Evolutionary conservation across 2,329 filamentous ascomycete species (phyloP).

Genomic region (Talaromyces albobiverticillius): DNA sequence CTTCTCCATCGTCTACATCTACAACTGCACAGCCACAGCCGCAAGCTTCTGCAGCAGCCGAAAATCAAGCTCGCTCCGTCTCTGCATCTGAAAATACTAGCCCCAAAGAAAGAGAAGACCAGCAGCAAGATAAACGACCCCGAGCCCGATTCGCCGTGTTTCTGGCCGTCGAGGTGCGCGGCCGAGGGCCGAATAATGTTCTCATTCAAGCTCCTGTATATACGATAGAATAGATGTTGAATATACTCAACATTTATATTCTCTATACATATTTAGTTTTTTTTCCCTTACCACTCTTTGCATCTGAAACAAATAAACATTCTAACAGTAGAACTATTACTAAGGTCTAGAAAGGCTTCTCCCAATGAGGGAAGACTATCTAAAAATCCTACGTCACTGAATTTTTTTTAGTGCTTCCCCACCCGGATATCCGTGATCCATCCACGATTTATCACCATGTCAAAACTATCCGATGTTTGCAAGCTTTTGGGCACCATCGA

Average conservation of each 20-base stretch:
- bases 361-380: no score
- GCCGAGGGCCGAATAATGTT: slow-evolving; percentile 60
- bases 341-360: no score
- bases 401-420: no score
- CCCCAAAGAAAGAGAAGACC: slow-evolving; percentile 22
- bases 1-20: background rate
- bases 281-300: background rate
- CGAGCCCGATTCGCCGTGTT: slow-evolving; percentile 75
- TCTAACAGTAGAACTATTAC: no score
- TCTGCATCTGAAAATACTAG: slow-evolving; percentile 15
- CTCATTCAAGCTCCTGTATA: slow-evolving; percentile 73
- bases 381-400: no score
- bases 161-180: slow-evolving; percentile 69
- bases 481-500: no score
- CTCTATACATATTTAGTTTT: background rate
- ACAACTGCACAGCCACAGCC: background rate
- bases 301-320: no score
- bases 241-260: background rate
- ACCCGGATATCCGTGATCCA: no score
- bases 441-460: no score
- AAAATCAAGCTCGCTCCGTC: slow-evolving; percentile 9
- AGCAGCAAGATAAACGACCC: slow-evolving; percentile 26
- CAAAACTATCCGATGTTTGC: no score
- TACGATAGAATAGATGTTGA: slow-evolving; percentile 30
- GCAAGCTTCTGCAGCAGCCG: background rate